These are phyloP conservation scores for Yarrowia porcina DNA, from an alignment of 805 yeast genomes.

Conservation along the genomic window DNA sequence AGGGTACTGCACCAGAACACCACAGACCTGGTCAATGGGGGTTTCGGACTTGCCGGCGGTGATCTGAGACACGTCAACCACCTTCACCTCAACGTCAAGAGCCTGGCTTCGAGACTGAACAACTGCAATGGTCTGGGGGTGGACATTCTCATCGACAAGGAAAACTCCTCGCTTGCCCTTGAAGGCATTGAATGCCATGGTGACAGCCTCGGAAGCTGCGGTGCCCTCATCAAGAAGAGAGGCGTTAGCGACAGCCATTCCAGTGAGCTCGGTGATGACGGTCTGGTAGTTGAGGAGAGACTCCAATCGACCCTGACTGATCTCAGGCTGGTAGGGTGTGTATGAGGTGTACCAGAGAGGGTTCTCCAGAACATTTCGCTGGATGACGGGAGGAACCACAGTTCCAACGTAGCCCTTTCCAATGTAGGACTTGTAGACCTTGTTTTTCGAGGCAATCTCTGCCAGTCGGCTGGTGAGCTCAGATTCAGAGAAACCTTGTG, in stretches of 20 bases:
- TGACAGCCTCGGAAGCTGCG: slow-evolving; percentile 96
- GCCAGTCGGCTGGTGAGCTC: slow-evolving; percentile 70
- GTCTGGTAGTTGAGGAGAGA: slow-evolving; percentile 90
- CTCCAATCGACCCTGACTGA: slow-evolving; percentile 93
- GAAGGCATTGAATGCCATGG: slow-evolving; percentile 64
- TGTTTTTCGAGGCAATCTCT: slow-evolving; percentile 71
- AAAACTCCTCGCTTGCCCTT: slow-evolving; percentile 66
- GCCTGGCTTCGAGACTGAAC: slow-evolving; percentile 75
- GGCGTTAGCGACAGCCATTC: slow-evolving; percentile 91
- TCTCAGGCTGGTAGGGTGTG: slow-evolving; percentile 98
- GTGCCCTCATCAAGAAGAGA: slow-evolving; percentile 94
- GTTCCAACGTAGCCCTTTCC: slow-evolving; percentile 97
- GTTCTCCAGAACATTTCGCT: slow-evolving; percentile 83
- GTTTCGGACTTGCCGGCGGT: slow-evolving; percentile 41
- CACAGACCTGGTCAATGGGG: slow-evolving; percentile 53
- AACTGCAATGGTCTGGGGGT: slow-evolving; percentile 83
- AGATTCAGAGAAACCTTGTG: slow-evolving; percentile 72
- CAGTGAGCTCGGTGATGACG: slow-evolving; percentile 84
- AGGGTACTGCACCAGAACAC: slow-evolving; percentile 88
- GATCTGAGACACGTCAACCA: slow-evolving; percentile 51
- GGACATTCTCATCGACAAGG: slow-evolving; percentile 72
- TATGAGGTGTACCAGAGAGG: slow-evolving; percentile 99
- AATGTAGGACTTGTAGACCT: slow-evolving; percentile 67
- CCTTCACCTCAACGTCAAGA: slow-evolving; percentile 59
- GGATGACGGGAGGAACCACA: slow-evolving; percentile 83